phyloP scores from a whole-genome alignment of 257 asterid species.

The Agastache rugosa region DNA sequence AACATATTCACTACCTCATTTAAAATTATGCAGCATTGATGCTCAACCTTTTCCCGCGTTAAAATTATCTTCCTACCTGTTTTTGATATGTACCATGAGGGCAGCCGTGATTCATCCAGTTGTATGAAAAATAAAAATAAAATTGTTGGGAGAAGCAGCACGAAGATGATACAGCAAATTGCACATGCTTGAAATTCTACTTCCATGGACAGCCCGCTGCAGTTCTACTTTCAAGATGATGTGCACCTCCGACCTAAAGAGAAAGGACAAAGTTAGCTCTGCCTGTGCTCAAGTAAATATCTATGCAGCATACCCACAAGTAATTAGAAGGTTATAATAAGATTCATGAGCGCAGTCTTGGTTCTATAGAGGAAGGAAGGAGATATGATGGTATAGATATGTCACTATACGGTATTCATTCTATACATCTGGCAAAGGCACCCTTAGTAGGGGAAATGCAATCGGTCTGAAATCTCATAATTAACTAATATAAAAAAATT shows the following conservation, averaged over 20 bases:
- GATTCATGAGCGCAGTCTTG: background rate
- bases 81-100: background rate
- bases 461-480: background rate
- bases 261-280: background rate
- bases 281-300: background rate
- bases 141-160: background rate
- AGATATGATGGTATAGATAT: background rate
- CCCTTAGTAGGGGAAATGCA: background rate
- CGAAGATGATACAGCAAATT: constrained; percentile 9
- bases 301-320: background rate
- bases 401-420: background rate
- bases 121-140: background rate
- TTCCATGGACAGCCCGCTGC: background rate
- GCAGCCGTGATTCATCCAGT: background rate
- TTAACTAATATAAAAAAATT: background rate
- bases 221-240: background rate
- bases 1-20: background rate
- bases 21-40: background rate
- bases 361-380: background rate
- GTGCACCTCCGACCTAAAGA: background rate
- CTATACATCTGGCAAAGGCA: background rate
- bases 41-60: background rate
- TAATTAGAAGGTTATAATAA: background rate
- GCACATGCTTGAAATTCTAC: background rate
- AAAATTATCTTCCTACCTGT: background rate